phyloP scores from a whole-genome alignment of 257 asterid species.

The Gentiana macrophylla region DNA sequence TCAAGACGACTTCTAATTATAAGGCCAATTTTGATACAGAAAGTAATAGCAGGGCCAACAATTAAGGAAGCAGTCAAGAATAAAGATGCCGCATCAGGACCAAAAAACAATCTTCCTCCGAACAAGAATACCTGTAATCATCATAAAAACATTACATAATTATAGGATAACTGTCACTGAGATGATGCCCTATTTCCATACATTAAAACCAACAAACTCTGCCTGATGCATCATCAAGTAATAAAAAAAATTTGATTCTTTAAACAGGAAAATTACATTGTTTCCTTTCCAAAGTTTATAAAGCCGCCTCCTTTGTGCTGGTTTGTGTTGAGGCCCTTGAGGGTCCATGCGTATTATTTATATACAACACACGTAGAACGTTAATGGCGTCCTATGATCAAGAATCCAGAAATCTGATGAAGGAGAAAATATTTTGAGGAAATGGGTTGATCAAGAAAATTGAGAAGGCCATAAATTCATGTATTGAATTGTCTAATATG shows the following conservation, averaged over 20 bases:
- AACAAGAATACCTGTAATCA: constrained; percentile 56
- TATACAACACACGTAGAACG: too few relatives aligned
- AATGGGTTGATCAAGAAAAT: constrained; percentile 13
- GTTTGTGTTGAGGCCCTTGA: constrained; percentile 26
- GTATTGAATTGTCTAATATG: not conserved
- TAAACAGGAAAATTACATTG: constrained; percentile 38
- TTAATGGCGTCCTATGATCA: too few relatives aligned
- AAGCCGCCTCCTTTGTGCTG: constrained; percentile 48
- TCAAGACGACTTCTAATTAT: constrained; percentile 24
- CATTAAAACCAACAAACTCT: too few relatives aligned
- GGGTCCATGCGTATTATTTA: constrained; percentile 23
- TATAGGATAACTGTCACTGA: too few relatives aligned
- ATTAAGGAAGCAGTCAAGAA: constrained; percentile 45
- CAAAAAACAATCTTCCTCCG: constrained; percentile 92
- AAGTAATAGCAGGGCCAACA: constrained; percentile 55
- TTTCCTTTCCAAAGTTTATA: constrained; percentile 78
- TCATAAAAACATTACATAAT: too few relatives aligned
- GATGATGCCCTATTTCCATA: too few relatives aligned
- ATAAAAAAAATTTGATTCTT: too few relatives aligned
- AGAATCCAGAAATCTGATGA: not conserved
- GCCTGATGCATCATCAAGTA: too few relatives aligned
- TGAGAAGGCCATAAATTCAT: not conserved
- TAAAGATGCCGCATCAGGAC: constrained; percentile 77
- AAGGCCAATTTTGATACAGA: constrained; percentile 38
- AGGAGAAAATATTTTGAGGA: not conserved